Evolutionary conservation across 2,329 filamentous ascomycete species (phyloP).

Genomic region (Penicillium polonicum): DNA sequence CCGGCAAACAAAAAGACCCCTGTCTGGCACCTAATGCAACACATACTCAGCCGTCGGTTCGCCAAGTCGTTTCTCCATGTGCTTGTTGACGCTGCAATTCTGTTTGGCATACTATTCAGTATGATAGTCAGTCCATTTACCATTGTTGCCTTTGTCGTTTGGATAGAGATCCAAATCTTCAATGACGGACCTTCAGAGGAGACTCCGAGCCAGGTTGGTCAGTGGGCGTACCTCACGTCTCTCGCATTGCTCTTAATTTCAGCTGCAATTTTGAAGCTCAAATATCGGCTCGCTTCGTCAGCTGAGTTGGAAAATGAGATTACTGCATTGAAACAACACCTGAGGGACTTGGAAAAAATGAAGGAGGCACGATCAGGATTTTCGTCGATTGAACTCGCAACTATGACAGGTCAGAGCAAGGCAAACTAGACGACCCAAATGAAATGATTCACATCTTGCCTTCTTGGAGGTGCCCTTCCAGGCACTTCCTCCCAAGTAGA

Average conservation of each 20-base stretch:
- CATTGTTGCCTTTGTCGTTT: conserved; percentile 32
- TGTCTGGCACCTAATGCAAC: conserved; percentile 1
- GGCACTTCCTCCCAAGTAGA: background rate
- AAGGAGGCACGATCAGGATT: conserved; percentile 8
- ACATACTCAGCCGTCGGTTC: conserved; percentile 9
- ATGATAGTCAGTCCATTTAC: conserved; percentile 34
- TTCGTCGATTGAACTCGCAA: background rate
- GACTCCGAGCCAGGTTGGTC: conserved; percentile 32
- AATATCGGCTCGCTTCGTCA: conserved; percentile 27
- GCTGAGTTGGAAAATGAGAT: conserved; percentile 34
- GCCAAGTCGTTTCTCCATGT: conserved; percentile 15
- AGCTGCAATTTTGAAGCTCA: conserved; percentile 27
- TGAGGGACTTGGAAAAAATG: conserved; percentile 12
- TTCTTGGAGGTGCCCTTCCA: too few relatives aligned
- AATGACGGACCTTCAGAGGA: conserved; percentile 32
- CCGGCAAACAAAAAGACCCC: background rate
- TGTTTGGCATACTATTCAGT: conserved; percentile 26
- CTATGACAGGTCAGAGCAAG: background rate
- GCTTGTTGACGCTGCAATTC: conserved; percentile 14
- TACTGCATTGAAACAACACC: conserved; percentile 16
- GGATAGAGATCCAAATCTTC: conserved; percentile 35
- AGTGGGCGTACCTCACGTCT: conserved; percentile 31
- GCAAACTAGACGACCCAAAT: background rate
- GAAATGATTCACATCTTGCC: background rate
- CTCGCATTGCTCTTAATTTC: conserved; percentile 32